Base-by-base conservation (phyloP, 2,329 filamentous ascomycete species). In the Pseudodiploospora longispora region DNA sequence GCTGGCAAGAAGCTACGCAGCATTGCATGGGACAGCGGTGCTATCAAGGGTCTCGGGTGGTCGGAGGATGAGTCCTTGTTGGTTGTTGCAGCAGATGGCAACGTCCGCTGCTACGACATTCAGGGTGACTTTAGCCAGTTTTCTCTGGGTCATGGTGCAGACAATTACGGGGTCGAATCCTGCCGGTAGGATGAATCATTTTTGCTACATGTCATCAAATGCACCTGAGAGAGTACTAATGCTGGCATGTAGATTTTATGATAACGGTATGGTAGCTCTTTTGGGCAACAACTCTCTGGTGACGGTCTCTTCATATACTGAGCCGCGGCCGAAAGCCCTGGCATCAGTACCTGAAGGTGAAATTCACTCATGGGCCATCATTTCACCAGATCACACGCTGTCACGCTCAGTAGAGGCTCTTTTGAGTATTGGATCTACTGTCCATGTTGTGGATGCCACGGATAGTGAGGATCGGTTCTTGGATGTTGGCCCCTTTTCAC, bases 71-170 rank as follows among this genome's bases (percentile, higher is more conserved):
- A 98, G 71, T 85, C 86, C 60, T 75, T 98, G 38, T 71, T 98
- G 4, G 85, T 96, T 0, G 82, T 97, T 41, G 87, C 89, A 7
- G 79, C 85, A 42, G 91, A 98, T 59, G 93, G 93, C 27, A 91
- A 82, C 1, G 91, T 97, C 36, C 78, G 90, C 48, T 93, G 88
- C 63, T 96, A 89, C 61, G 87, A 93, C 58, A 70, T 98, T n/a
- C 86, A 95, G 62, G 87, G 85, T 50, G 91, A 97, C 60, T 98
- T 98, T 60, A 87, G 84, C 10, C 90, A 95, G 47, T 98, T 97
- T 64, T 90, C 87, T 1, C 72, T 98, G 0, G 93, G 91, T 43
- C 84, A 94, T 63, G 87, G 87, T 27, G 83, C 90, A 27, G 93
- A 97, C 56, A 87, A 95, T 52, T 81, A 84, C 57, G 86, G 91